Percentiles rank a stretch among this genome's conserved stretches.
phyloP scores from a whole-genome alignment of 2,329 filamentous ascomycete genomes.

The Penicillium sp. region DNA sequence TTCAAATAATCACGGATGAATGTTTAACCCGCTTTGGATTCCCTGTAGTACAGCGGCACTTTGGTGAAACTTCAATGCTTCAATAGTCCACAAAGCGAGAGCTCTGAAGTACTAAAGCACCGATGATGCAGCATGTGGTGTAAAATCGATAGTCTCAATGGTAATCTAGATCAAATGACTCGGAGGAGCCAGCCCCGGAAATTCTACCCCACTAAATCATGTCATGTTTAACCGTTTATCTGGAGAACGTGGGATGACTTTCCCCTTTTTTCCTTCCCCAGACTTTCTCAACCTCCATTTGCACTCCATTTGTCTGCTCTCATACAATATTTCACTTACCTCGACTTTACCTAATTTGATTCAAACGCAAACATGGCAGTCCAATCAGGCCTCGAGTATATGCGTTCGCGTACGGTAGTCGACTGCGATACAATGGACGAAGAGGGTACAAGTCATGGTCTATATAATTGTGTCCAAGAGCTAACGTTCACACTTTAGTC shows the following conservation, averaged over 20 bases:
- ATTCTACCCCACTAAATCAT: neutral
- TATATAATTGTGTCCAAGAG: neutral
- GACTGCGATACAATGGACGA: slow-evolving; percentile 57
- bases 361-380: slow-evolving; percentile 18
- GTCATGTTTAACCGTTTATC: neutral
- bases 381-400: slow-evolving; percentile 40
- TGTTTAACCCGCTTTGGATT: too few species aligned
- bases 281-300: neutral
- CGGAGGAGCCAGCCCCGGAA: neutral
- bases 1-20: too few species aligned
- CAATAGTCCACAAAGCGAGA: too few species aligned
- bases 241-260: slow-evolving; percentile 2
- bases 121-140: too few species aligned
- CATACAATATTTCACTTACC: neutral
- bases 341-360: neutral
- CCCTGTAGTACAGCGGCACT: too few species aligned
- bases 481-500: slow-evolving; percentile 33
- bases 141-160: neutral
- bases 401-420: slow-evolving; percentile 48
- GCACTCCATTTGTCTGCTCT: neutral
- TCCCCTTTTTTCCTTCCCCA: neutral
- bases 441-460: slow-evolving; percentile 37
- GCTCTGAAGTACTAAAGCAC: too few species aligned
- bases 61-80: too few species aligned
- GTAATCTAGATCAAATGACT: neutral